Evolutionary conservation across 495 filamentous ascomycete genomes (phyloP).

Genomic region (Daldinia grandis): DNA sequence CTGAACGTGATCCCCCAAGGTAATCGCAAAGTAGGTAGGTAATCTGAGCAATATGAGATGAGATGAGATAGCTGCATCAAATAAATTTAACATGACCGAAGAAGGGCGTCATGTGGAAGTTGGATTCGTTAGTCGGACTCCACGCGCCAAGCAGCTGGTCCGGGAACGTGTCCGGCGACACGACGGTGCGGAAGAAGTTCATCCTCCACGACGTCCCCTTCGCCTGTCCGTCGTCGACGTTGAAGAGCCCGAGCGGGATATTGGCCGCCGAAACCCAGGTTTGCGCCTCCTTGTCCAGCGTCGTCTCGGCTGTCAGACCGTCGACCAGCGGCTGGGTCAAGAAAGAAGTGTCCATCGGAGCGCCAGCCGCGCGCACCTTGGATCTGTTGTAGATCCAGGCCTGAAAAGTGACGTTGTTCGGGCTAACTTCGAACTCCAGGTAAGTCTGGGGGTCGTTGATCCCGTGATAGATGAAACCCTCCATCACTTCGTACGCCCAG

Average conservation of each 20-base stretch:
- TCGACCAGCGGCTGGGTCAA: conserved; percentile 38
- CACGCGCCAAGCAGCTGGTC: conserved; percentile 46
- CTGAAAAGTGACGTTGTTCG: conserved; percentile 51
- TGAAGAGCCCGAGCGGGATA: conserved; percentile 48
- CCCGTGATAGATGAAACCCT: conserved; percentile 46
- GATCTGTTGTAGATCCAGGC: conserved; percentile 50
- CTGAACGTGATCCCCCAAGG: neutral
- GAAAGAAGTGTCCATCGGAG: conserved; percentile 41
- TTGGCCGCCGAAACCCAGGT: conserved; percentile 41
- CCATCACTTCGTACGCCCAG: conserved; percentile 50
- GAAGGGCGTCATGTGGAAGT: conserved; percentile 48
- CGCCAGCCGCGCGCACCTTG: conserved; percentile 41
- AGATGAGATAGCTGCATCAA: no score
- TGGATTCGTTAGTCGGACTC: conserved; percentile 43
- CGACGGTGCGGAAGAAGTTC: conserved; percentile 49
- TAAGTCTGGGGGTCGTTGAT: conserved; percentile 47
- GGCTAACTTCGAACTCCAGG: conserved; percentile 49
- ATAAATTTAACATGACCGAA: conserved; percentile 45
- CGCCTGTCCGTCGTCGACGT: conserved; percentile 45
- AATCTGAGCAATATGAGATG: no score
- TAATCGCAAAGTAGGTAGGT: neutral
- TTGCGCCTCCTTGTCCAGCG: conserved; percentile 38
- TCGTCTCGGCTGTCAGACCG: conserved; percentile 42
- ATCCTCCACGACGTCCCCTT: conserved; percentile 46
- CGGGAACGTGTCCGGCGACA: conserved; percentile 44